Evolutionary conservation across 768 basidiomycete genomes (phyloP).

Genomic region (Naganishia friedmannii): DNA sequence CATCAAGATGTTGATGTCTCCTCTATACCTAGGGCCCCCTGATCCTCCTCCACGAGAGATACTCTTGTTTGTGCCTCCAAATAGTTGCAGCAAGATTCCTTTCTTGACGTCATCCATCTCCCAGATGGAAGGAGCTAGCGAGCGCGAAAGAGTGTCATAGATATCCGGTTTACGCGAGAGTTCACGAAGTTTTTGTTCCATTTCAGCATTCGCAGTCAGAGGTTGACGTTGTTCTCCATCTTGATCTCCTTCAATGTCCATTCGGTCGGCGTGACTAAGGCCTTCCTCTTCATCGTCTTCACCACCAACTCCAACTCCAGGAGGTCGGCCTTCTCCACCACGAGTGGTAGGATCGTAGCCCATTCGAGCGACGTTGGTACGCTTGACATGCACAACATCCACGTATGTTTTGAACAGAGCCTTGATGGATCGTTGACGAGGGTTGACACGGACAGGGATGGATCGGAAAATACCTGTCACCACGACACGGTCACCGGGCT

Average conservation of each 20-base stretch:
- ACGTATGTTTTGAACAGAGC: slow-evolving; percentile 96
- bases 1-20: slow-evolving; percentile 94
- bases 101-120: slow-evolving; percentile 99
- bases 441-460: slow-evolving; percentile 91
- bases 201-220: slow-evolving; percentile 59
- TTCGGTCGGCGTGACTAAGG: slow-evolving; percentile 39
- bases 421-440: slow-evolving; percentile 84
- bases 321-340: slow-evolving; percentile 60
- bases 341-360: slow-evolving; percentile 78
- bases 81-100: slow-evolving; percentile 89
- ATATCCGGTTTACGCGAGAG: slow-evolving; percentile 74
- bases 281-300: slow-evolving; percentile 64
- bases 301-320: slow-evolving; percentile 65
- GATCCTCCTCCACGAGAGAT: slow-evolving; percentile 88
- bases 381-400: slow-evolving; percentile 86
- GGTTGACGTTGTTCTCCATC: slow-evolving; percentile 53
- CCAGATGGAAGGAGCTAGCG: slow-evolving; percentile 92
- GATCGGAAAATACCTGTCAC: slow-evolving; percentile 94
- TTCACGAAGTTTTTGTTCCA: slow-evolving; percentile 73
- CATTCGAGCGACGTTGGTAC: slow-evolving; percentile 64
- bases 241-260: slow-evolving; percentile 29
- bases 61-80: slow-evolving; percentile 96
- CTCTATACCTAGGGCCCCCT: slow-evolving; percentile 92
- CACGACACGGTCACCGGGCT: slow-evolving; percentile 87
- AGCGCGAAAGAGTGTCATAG: slow-evolving; percentile 78